Evolutionary conservation across 192 early-diverging fungal species (phyloP).

Genomic region (Podila minutissima): DNA sequence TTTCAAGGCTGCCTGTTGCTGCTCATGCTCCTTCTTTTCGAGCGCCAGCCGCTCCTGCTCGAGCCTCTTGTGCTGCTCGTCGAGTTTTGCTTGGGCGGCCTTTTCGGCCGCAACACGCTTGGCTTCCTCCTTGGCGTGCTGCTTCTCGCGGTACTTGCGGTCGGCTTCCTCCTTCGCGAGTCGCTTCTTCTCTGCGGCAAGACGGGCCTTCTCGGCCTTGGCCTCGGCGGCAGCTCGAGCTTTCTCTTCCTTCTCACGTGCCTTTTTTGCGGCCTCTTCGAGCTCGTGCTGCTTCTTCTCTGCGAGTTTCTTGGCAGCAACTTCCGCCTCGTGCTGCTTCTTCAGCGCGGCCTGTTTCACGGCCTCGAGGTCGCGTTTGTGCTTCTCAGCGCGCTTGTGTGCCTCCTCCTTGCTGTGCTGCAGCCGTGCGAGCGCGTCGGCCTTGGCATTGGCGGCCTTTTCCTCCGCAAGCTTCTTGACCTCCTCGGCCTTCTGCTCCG

Average conservation of each 20-base stretch:
- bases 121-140: constrained; percentile 12
- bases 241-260: not conserved
- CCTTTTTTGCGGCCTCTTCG: not conserved
- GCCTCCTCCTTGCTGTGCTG: not conserved
- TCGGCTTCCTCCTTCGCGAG: constrained; percentile 4
- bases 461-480: not conserved
- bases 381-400: not conserved
- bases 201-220: constrained; percentile 4
- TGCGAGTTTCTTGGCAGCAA: not conserved
- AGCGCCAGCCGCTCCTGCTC: not conserved
- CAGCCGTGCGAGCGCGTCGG: not conserved
- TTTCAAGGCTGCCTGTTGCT: constrained; percentile 1
- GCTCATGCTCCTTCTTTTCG: constrained; percentile 11
- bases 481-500: not conserved
- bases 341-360: not conserved
- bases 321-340: not conserved
- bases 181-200: not conserved
- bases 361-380: not conserved
- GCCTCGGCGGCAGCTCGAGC: not conserved
- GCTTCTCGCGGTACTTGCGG: constrained; percentile 8
- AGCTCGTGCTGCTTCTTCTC: constrained; percentile 6
- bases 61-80: not conserved
- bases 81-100: constrained; percentile 7
- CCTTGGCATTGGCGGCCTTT: not conserved
- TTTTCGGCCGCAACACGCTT: constrained; percentile 7